These are phyloP conservation scores for Tilletia walkeri DNA, from an alignment of 1,284 basidiomycete species.

Conservation along the genomic window DNA sequence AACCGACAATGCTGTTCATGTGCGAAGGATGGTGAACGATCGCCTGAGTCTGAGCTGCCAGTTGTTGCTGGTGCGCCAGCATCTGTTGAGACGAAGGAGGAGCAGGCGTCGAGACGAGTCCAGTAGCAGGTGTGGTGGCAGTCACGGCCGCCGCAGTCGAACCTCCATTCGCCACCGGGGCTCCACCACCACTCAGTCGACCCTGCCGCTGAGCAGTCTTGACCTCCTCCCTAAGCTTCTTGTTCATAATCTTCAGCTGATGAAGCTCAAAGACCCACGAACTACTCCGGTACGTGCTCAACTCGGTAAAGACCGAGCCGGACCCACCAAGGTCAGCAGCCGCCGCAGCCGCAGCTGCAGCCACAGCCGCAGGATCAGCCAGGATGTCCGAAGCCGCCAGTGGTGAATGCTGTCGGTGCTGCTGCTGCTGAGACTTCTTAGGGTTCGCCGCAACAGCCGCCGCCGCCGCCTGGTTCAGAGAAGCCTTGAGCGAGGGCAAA, in stretches of 20 bases:
- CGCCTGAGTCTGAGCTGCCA: slow-evolving; percentile 7
- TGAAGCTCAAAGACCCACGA: slow-evolving; percentile 52
- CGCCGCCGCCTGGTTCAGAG: too few species aligned
- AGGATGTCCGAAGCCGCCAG: neutral
- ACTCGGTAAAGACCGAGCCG: slow-evolving; percentile 44
- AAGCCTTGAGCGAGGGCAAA: neutral
- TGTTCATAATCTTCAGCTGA: slow-evolving; percentile 49
- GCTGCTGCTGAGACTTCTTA: neutral
- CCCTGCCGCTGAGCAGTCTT: neutral
- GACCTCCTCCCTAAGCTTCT: slow-evolving; percentile 45
- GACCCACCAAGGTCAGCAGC: slow-evolving; percentile 3
- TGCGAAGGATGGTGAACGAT: neutral
- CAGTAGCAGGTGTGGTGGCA: too few species aligned
- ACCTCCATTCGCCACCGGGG: too few species aligned
- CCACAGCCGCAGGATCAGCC: neutral
- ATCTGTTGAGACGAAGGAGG: slow-evolving; percentile 1
- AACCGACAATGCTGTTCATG: slow-evolving; percentile 10
- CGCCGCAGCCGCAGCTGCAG: neutral
- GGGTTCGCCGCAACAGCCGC: neutral
- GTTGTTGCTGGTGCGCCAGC: slow-evolving; percentile 10
- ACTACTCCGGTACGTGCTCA: slow-evolving; percentile 40
- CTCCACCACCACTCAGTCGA: neutral
- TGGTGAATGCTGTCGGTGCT: neutral
- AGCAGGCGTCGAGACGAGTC: neutral
- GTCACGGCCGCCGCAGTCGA: neutral